These are phyloP conservation scores for Trypanosoma mega DNA, from an alignment of 208 protist species.

Conservation along the genomic window DNA sequence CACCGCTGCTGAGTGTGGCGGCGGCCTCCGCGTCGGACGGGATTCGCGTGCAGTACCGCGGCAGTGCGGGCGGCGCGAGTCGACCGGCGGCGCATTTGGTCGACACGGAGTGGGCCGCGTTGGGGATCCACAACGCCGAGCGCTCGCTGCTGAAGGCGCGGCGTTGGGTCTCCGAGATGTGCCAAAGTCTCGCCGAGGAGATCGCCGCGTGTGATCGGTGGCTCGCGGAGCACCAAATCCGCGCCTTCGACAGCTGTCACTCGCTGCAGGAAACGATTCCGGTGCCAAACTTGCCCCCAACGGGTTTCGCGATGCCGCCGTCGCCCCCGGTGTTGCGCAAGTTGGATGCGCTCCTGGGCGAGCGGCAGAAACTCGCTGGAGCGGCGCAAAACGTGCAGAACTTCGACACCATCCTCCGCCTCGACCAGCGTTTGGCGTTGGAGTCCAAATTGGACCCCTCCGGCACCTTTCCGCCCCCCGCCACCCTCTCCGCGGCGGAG, in stretches of 20 bases:
- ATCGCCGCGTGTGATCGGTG: constrained; percentile 63
- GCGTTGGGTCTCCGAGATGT: constrained; percentile 61
- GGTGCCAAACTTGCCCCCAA: not conserved
- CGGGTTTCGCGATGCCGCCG: not conserved
- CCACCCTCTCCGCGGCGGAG: constrained; percentile 30
- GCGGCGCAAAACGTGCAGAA: constrained; percentile 39
- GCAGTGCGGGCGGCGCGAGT: constrained; percentile 11
- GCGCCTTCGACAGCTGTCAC: constrained; percentile 59
- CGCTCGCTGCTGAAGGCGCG: constrained; percentile 44
- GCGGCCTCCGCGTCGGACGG: constrained; percentile 9
- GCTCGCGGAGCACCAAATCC: constrained; percentile 48
- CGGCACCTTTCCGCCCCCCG: constrained; percentile 39
- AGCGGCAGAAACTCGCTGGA: constrained; percentile 33
- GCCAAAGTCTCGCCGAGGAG: constrained; percentile 47
- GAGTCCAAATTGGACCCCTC: constrained; percentile 53
- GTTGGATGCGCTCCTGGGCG: constrained; percentile 31
- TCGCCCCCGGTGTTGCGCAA: constrained; percentile 28
- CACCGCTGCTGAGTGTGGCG: not conserved
- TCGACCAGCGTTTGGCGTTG: constrained; percentile 68
- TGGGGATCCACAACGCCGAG: constrained; percentile 53
- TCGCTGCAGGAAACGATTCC: constrained; percentile 54
- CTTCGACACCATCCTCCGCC: constrained; percentile 48
- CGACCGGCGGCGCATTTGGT: constrained; percentile 11
- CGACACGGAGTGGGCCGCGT: constrained; percentile 41
- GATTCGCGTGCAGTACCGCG: constrained; percentile 31